A percentile compares a stretch with the other conserved stretches of the same genome.
Conservation (phyloP, 2,329 filamentous ascomycete species). For the Albifimbria verrucaria region DNA sequence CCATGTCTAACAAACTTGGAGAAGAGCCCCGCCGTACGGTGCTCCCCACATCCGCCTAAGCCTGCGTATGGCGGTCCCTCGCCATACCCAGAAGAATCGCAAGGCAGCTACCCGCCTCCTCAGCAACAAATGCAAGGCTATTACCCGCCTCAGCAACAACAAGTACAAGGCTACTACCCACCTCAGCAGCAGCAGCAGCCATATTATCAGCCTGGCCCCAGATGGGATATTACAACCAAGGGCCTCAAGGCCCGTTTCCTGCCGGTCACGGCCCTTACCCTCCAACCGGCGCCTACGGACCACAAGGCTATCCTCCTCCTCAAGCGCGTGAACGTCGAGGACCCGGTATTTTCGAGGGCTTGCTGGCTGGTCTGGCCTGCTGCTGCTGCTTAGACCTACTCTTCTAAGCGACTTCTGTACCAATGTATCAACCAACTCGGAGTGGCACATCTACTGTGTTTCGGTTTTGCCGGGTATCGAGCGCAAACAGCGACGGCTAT, state of each 20-base stretch:
- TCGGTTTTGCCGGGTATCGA: no score
- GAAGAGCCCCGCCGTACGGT: conserved; percentile 50
- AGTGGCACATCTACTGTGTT: conserved; percentile 10
- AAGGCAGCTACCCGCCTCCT: conserved; percentile 19
- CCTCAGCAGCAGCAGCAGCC: conserved; percentile 8
- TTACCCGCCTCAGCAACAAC: conserved; percentile 25
- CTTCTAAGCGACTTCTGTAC: conserved; percentile 37
- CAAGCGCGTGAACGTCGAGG: conserved; percentile 28
- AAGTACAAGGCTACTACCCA: conserved; percentile 20
- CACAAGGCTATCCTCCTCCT: conserved; percentile 34
- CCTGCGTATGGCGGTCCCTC: conserved; percentile 42
- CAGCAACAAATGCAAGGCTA: conserved; percentile 10
- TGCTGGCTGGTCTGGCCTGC: conserved; percentile 51
- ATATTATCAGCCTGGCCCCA: conserved; percentile 24
- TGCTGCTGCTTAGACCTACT: conserved; percentile 57
- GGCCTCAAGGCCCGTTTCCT: conserved; percentile 30
- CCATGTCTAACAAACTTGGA: conserved; percentile 39
- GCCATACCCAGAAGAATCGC: conserved; percentile 23
- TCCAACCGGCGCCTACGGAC: conserved; percentile 32
- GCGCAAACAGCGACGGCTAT: no score
- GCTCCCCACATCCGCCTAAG: conserved; percentile 35
- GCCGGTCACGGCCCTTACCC: conserved; percentile 31
- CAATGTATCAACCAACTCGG: neutral
- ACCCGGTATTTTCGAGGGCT: conserved; percentile 38
- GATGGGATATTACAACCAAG: conserved; percentile 26